Evolutionary conservation across 1,284 basidiomycete species (phyloP).

Genomic region (Melampsora larici-populina): DNA sequence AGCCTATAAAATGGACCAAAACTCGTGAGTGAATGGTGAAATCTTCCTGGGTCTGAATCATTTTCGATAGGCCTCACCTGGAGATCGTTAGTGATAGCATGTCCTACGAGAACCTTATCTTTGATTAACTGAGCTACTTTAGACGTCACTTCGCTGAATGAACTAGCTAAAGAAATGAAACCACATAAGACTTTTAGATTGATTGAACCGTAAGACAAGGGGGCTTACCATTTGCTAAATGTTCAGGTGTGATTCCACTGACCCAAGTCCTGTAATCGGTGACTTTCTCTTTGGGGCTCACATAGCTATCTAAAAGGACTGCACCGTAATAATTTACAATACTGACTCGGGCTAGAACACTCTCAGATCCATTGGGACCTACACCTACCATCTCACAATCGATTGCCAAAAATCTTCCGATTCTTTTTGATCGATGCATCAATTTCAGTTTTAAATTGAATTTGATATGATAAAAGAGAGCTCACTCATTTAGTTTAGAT

Average conservation of each 20-base stretch:
- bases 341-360: slow-evolving; percentile 81
- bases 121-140: slow-evolving; percentile 73
- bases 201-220: slow-evolving; percentile 10
- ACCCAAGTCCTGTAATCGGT: slow-evolving; percentile 91
- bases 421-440: slow-evolving; percentile 57
- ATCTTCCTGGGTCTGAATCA: not conserved
- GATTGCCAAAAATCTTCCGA: slow-evolving; percentile 74
- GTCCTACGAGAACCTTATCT: slow-evolving; percentile 82
- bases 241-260: slow-evolving; percentile 74
- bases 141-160: slow-evolving; percentile 76
- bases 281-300: slow-evolving; percentile 79
- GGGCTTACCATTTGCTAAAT: slow-evolving; percentile 67
- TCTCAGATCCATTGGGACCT: slow-evolving; percentile 73
- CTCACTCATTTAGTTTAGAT: too few species aligned
- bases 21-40: not conserved
- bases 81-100: slow-evolving; percentile 87
- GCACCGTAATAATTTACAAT: slow-evolving; percentile 86
- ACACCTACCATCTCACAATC: slow-evolving; percentile 99
- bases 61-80: slow-evolving; percentile 60
- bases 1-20: slow-evolving; percentile 59
- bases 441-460: too few species aligned
- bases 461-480: too few species aligned
- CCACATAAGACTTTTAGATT: not conserved
- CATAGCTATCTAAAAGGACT: slow-evolving; percentile 77
- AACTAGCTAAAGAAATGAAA: slow-evolving; percentile 60